phyloP scores from a whole-genome alignment of 2,329 filamentous ascomycete species.

The Curvularia lunata region DNA sequence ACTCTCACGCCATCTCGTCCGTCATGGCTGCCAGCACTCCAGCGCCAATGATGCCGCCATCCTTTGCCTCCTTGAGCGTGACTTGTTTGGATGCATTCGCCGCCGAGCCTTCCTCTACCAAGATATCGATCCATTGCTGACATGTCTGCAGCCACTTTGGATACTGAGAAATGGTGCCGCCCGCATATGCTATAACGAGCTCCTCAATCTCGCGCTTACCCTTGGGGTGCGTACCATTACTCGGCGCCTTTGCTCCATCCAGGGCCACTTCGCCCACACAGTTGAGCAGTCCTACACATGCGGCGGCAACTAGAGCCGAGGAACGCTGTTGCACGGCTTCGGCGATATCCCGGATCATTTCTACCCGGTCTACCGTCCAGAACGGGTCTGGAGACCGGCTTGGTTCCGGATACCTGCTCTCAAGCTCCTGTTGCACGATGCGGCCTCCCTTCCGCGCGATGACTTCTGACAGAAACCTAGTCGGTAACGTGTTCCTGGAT shows the following conservation, averaged over 20 bases:
- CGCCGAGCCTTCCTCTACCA: slow-evolving; percentile 54
- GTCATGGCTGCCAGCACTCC: slow-evolving; percentile 60
- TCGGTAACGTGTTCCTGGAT: slow-evolving; percentile 69
- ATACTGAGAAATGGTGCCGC: slow-evolving; percentile 80
- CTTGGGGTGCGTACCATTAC: slow-evolving; percentile 26
- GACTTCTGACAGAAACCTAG: slow-evolving; percentile 74
- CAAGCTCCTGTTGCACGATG: slow-evolving; percentile 44
- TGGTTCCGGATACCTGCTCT: slow-evolving; percentile 62
- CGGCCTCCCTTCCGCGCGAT: slow-evolving; percentile 55
- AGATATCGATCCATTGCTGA: slow-evolving; percentile 69
- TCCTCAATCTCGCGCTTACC: slow-evolving; percentile 56
- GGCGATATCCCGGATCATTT: slow-evolving; percentile 69
- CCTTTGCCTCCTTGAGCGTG: slow-evolving; percentile 59
- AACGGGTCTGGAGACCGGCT: slow-evolving; percentile 45
- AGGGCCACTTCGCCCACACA: slow-evolving; percentile 70
- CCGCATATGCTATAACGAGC: slow-evolving; percentile 78
- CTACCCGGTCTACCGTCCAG: slow-evolving; percentile 68
- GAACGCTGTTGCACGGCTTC: slow-evolving; percentile 74
- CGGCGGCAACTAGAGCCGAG: slow-evolving; percentile 75
- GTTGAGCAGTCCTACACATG: slow-evolving; percentile 71
- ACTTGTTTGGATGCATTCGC: slow-evolving; percentile 52
- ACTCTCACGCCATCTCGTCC: slow-evolving; percentile 32
- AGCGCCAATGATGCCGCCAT: slow-evolving; percentile 64
- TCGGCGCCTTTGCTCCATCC: slow-evolving; percentile 26
- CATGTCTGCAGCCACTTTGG: slow-evolving; percentile 75